A percentile compares a stretch with the other conserved stretches of the same genome.
phyloP scores from a whole-genome alignment of 768 basidiomycete species.

The Leccinum fibrillosum region DNA sequence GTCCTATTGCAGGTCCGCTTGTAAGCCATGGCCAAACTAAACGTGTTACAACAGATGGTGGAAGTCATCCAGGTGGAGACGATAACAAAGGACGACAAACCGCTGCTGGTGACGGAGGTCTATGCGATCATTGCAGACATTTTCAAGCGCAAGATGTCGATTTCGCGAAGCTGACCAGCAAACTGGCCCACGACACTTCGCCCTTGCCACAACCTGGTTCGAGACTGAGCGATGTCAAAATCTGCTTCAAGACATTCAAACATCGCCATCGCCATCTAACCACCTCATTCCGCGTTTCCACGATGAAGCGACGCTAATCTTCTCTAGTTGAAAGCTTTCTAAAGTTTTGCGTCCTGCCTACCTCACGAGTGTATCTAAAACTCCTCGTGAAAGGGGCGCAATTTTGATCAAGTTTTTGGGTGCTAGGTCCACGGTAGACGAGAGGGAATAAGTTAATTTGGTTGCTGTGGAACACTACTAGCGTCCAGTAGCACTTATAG shows the following conservation, averaged over 20 bases:
- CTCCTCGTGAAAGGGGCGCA: constrained; percentile 1
- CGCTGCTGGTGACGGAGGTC: constrained; percentile 22
- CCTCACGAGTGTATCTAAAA: neutral
- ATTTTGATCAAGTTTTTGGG: constrained; percentile 1
- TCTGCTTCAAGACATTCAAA: constrained; percentile 4
- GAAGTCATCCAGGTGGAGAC: constrained; percentile 31
- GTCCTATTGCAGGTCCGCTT: constrained; percentile 21
- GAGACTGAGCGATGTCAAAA: neutral
- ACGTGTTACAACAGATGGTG: constrained; percentile 29
- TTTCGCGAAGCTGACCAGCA: constrained; percentile 26
- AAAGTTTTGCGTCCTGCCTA: neutral
- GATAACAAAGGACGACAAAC: constrained; percentile 18
- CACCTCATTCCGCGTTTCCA: constrained; percentile 8
- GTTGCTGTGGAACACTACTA: no score
- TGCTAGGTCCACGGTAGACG: neutral
- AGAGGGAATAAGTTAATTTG: neutral
- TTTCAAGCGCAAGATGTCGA: constrained; percentile 29
- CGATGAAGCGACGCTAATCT: neutral
- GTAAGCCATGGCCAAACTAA: constrained; percentile 26
- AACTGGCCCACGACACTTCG: constrained; percentile 18
- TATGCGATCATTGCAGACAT: constrained; percentile 31
- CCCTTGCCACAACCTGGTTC: neutral
- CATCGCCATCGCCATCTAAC: neutral
- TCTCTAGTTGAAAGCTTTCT: constrained; percentile 5
- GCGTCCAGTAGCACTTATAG: no score